Conservation (phyloP, 768 basidiomycete species). For the Leccinum boreale region DNA sequence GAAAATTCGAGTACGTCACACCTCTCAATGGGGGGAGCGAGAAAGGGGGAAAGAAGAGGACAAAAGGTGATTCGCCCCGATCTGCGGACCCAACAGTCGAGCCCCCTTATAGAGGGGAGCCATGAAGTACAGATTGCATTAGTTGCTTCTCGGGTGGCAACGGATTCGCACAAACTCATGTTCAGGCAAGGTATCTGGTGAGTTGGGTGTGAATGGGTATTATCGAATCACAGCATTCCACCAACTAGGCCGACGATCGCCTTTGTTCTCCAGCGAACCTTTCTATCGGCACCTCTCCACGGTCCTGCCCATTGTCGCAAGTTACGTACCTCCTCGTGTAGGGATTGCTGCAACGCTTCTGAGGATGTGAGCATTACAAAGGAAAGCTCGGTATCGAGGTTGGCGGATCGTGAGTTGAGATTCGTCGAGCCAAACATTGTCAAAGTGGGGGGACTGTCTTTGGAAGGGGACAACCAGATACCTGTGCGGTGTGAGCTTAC, state of each 20-base stretch:
- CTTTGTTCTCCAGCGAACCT: slow-evolving; percentile 62
- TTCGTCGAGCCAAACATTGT: slow-evolving; percentile 96
- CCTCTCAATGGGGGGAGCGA: slow-evolving; percentile 6
- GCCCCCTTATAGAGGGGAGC: not conserved
- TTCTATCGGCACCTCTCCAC: slow-evolving; percentile 60
- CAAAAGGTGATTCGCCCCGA: not conserved
- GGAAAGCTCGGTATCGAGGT: slow-evolving; percentile 89
- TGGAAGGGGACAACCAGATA: slow-evolving; percentile 74
- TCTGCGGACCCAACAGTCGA: slow-evolving; percentile 2
- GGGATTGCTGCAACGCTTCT: slow-evolving; percentile 41
- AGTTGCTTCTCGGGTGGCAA: not conserved
- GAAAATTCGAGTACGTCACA: slow-evolving; percentile 67
- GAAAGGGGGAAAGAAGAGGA: slow-evolving; percentile 12
- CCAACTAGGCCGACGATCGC: slow-evolving; percentile 60
- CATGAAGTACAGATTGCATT: slow-evolving; percentile 5
- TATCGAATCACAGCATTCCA: slow-evolving; percentile 55
- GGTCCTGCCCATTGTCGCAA: slow-evolving; percentile 47
- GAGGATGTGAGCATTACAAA: slow-evolving; percentile 78
- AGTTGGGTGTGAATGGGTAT: slow-evolving; percentile 6
- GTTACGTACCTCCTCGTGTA: slow-evolving; percentile 52
- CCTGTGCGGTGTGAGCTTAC: slow-evolving; percentile 42
- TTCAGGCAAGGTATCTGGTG: not conserved
- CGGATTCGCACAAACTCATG: not conserved
- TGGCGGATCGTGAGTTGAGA: slow-evolving; percentile 85
- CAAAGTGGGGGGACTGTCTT: slow-evolving; percentile 51